Conservation (phyloP, 2,329 filamentous ascomycete genomes). For the Cadophora sp. region DNA sequence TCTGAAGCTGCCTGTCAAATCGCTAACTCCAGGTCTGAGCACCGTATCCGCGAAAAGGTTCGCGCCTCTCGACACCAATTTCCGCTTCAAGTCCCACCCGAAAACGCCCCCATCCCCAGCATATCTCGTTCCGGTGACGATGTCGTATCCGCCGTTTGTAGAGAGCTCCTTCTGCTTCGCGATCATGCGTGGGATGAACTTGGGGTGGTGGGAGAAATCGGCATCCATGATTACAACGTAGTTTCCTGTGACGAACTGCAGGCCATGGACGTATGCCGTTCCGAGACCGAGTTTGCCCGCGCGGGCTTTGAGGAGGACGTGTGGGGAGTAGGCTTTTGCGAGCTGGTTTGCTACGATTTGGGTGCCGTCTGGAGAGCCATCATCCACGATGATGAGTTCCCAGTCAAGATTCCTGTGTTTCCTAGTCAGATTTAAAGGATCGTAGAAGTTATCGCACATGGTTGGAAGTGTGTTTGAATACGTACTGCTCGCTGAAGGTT, state of each 20-base stretch:
- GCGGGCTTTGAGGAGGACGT: slow-evolving; percentile 85
- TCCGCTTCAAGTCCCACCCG: slow-evolving; percentile 95
- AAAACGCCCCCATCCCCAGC: slow-evolving; percentile 88
- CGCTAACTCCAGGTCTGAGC: slow-evolving; percentile 89
- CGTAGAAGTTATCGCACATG: too few relatives aligned
- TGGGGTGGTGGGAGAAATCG: slow-evolving; percentile 98
- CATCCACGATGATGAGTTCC: slow-evolving; percentile 98
- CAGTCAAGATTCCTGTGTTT: slow-evolving; percentile 81
- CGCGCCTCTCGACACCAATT: slow-evolving; percentile 83
- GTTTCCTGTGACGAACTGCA: slow-evolving; percentile 90
- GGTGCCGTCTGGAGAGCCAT: slow-evolving; percentile 95
- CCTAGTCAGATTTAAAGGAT: background rate
- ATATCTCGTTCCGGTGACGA: slow-evolving; percentile 96
- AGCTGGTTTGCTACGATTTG: slow-evolving; percentile 91
- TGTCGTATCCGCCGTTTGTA: slow-evolving; percentile 78
- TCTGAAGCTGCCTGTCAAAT: slow-evolving; percentile 92
- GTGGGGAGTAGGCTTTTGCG: slow-evolving; percentile 80
- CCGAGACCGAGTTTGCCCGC: slow-evolving; percentile 66
- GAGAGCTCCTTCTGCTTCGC: slow-evolving; percentile 68
- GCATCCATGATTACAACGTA: slow-evolving; percentile 99
- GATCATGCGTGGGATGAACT: slow-evolving; percentile 97
- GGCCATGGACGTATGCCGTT: slow-evolving; percentile 44
- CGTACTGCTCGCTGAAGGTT: slow-evolving; percentile 88
- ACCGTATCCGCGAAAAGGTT: slow-evolving; percentile 97
- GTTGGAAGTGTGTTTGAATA: slow-evolving; percentile 17